A percentile compares a stretch with the other conserved stretches of the same genome.
Evolutionary conservation across 192 early-diverging fungal genomes (phyloP).

Genomic region (Backusella mclennaniae): DNA sequence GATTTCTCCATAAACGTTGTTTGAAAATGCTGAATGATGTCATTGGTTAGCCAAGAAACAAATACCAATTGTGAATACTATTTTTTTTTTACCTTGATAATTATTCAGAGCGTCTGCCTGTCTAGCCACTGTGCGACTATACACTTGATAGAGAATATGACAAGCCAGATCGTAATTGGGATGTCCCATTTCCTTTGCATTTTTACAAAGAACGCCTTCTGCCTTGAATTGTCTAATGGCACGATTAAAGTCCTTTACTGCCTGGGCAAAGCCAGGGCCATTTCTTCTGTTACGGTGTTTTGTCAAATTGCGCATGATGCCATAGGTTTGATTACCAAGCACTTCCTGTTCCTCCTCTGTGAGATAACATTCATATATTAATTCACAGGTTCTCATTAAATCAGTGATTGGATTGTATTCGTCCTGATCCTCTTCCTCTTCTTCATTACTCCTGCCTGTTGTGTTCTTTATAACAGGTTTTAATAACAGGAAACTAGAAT

Average conservation of each 20-base stretch:
- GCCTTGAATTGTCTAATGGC: constrained; percentile 49
- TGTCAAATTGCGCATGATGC: constrained; percentile 72
- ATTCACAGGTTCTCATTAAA: constrained; percentile 63
- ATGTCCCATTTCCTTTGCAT: constrained; percentile 32
- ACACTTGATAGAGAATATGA: constrained; percentile 86
- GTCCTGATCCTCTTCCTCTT: constrained; percentile 53
- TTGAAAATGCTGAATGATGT: constrained; percentile 66
- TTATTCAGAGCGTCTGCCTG: constrained; percentile 68
- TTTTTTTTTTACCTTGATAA: constrained; percentile 53
- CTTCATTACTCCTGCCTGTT: constrained; percentile 30
- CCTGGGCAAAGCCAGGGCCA: constrained; percentile 62
- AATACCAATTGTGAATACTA: not conserved
- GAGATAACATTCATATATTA: constrained; percentile 68
- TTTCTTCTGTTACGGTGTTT: constrained; percentile 74
- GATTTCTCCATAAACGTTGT: constrained; percentile 98
- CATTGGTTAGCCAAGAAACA: constrained; percentile 17
- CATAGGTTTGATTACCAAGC: constrained; percentile 66
- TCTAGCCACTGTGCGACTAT: constrained; percentile 84
- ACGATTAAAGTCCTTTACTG: constrained; percentile 72
- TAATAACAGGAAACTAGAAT: constrained; percentile 41
- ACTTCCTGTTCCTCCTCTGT: constrained; percentile 30
- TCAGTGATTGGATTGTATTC: constrained; percentile 89
- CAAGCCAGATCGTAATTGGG: constrained; percentile 69
- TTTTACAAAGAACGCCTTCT: constrained; percentile 25
- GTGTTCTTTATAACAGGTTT: constrained; percentile 40